Base-by-base conservation (phyloP, 2,329 filamentous ascomycete genomes). In the Sclerotinia borealis region DNA sequence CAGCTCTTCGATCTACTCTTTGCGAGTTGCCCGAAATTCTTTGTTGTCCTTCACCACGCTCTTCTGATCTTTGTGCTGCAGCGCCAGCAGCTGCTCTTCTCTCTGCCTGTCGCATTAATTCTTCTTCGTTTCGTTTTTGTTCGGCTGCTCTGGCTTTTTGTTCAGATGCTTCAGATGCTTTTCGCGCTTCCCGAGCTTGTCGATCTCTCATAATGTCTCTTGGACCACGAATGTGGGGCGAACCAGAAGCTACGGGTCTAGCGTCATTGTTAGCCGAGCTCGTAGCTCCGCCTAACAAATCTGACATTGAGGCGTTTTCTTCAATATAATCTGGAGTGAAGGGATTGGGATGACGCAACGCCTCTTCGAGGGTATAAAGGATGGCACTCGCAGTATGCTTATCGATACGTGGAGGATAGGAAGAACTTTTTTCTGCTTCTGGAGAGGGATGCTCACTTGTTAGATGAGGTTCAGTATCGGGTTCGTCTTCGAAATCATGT, bases 181-280 rank as follows among this genome's bases (percentile, higher is more conserved):
- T 75, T 85, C 88, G 80, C 31, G 88, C 85, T 75, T 96, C 91
- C 66, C 93, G 84, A 68, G 90, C 90, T 62, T 85, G 83, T 63
- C 93, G 87, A 74, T 93, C 88, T 76, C 91, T 87, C 93, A 97
- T 96, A 72, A 98, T 93, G 78, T 93, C 90, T 68, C 90, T 87
- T 19, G 93, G 93, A 41, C 92, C 93, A 69, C 89, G 85, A 65
- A 97, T 90, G 31, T 89, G 81, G 19, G 72, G 72, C 4, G 73
- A 73, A 68, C 81, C 80, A 31, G 80, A 80, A 61, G 77, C 76
- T 39, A 83, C 79, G 3, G 79, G 77, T n/a, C 79, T 77, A 64
- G 68, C 66, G 55, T 81, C 78, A 15, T 79, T 73, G 63, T 63
- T 79, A 68, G 84, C 73, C 84, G 84, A 73, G 84, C 83, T 77